Percentiles rank a stretch among this genome's conserved stretches.
These are phyloP conservation scores for Spathaspora arborariae DNA, from an alignment of 805 yeast genomes.

Conservation along the genomic window DNA sequence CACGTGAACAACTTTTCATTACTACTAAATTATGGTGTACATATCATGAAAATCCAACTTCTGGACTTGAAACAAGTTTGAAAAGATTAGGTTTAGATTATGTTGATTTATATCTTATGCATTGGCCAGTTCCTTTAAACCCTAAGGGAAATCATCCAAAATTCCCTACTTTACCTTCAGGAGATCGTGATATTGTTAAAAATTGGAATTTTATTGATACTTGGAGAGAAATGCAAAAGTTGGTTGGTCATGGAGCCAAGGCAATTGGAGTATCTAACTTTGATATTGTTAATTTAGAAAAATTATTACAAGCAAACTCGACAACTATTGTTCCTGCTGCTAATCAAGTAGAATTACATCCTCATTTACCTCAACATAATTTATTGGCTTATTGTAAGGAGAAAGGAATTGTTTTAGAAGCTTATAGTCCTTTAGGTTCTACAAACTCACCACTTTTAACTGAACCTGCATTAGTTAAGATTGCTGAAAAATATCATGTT, in stretches of 20 bases:
- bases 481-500: slow-evolving; percentile 42
- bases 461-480: slow-evolving; percentile 37
- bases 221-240: slow-evolving; percentile 52
- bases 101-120: slow-evolving; percentile 72
- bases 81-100: slow-evolving; percentile 64
- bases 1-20: slow-evolving; percentile 60
- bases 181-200: slow-evolving; percentile 28
- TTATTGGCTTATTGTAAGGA: slow-evolving; percentile 48
- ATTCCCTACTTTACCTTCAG: slow-evolving; percentile 33
- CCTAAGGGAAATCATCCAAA: slow-evolving; percentile 29
- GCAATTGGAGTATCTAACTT: slow-evolving; percentile 78
- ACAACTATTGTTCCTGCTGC: slow-evolving; percentile 59
- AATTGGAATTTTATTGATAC: slow-evolving; percentile 49
- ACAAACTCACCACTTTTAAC: slow-evolving; percentile 48
- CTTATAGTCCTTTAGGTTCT: slow-evolving; percentile 77
- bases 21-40: slow-evolving; percentile 68
- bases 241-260: slow-evolving; percentile 50
- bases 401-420: slow-evolving; percentile 43
- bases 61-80: slow-evolving; percentile 55
- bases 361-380: slow-evolving; percentile 37
- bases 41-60: slow-evolving; percentile 47
- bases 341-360: slow-evolving; percentile 72
- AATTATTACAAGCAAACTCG: slow-evolving; percentile 44
- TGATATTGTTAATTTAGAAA: slow-evolving; percentile 40
- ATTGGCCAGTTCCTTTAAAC: slow-evolving; percentile 63